A percentile compares a stretch with the other conserved stretches of the same genome.
phyloP scores from a whole-genome alignment of 768 basidiomycete genomes.

The Cystofilobasidium capitatum region DNA sequence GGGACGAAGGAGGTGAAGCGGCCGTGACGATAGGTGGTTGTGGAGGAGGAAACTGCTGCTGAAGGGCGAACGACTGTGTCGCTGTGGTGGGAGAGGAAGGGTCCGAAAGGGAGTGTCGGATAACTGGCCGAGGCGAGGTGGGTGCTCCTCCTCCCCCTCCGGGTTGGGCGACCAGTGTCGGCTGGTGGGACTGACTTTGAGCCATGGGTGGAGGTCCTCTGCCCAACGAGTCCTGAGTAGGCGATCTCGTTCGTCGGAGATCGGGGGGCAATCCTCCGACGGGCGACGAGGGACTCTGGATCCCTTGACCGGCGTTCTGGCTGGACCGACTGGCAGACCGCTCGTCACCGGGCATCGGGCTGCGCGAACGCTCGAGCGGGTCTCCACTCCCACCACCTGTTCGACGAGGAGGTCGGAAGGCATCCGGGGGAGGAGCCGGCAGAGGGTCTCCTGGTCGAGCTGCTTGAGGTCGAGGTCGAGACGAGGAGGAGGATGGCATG shows the following conservation, averaged over 20 bases:
- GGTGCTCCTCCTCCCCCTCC: neutral
- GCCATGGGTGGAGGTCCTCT: neutral
- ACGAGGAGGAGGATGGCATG: neutral
- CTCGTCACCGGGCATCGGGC: neutral
- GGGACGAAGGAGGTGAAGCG: neutral
- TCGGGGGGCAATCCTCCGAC: neutral
- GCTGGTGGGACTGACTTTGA: neutral
- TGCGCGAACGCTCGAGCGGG: neutral
- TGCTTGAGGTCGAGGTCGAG: conserved; percentile 3
- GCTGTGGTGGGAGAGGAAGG: neutral
- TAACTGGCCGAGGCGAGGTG: neutral
- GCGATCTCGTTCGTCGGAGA: neutral
- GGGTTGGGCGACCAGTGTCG: neutral
- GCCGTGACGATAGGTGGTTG: neutral
- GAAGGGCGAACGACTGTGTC: neutral
- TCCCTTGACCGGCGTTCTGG: neutral
- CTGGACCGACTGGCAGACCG: neutral
- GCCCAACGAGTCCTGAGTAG: neutral
- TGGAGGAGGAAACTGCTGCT: neutral
- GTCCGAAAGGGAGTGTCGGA: conserved; percentile 22
- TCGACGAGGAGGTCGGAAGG: conserved; percentile 35
- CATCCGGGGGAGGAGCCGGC: conserved; percentile 39
- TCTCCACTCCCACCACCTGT: neutral
- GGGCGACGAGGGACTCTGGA: neutral
- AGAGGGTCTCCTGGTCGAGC: conserved; percentile 25